These are phyloP conservation scores for Bisporella sp. DNA, from an alignment of 2,329 filamentous ascomycete species.

Conservation along the genomic window DNA sequence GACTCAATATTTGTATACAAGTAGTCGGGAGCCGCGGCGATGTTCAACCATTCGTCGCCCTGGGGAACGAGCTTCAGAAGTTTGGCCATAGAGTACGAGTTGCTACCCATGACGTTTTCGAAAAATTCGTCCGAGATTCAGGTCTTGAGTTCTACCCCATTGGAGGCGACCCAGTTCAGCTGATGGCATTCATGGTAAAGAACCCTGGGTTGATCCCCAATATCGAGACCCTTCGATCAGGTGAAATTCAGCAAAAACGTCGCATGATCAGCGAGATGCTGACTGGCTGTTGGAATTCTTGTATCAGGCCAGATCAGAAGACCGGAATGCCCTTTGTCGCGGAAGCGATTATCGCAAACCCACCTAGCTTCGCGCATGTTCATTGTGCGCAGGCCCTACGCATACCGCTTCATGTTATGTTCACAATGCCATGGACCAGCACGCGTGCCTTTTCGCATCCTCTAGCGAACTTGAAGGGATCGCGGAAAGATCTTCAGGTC, in stretches of 20 bases:
- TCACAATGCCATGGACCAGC: constrained; percentile 49
- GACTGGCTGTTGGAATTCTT: constrained; percentile 76
- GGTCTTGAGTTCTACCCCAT: constrained; percentile 54
- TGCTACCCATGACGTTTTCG: constrained; percentile 48
- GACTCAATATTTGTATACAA: constrained; percentile 64
- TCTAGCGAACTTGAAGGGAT: constrained; percentile 52
- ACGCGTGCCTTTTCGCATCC: neutral
- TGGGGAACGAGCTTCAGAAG: constrained; percentile 48
- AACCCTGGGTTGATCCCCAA: constrained; percentile 78
- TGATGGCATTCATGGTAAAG: constrained; percentile 88
- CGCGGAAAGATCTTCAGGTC: constrained; percentile 60
- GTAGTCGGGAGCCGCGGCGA: constrained; percentile 67
- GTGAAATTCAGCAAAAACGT: constrained; percentile 65
- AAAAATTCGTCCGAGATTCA: constrained; percentile 42
- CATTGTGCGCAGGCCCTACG: constrained; percentile 53
- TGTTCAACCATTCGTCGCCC: constrained; percentile 65
- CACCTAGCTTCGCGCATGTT: constrained; percentile 36
- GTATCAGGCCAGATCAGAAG: constrained; percentile 48
- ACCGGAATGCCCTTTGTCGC: constrained; percentile 18
- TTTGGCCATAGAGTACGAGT: constrained; percentile 49
- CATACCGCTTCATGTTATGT: constrained; percentile 58
- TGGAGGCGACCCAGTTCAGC: constrained; percentile 60
- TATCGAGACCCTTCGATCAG: constrained; percentile 63
- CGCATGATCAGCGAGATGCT: constrained; percentile 70
- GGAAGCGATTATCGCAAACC: constrained; percentile 22